Base-by-base conservation (phyloP, 177 flowering plant species). In the Tripterygium wilfordii region DNA sequence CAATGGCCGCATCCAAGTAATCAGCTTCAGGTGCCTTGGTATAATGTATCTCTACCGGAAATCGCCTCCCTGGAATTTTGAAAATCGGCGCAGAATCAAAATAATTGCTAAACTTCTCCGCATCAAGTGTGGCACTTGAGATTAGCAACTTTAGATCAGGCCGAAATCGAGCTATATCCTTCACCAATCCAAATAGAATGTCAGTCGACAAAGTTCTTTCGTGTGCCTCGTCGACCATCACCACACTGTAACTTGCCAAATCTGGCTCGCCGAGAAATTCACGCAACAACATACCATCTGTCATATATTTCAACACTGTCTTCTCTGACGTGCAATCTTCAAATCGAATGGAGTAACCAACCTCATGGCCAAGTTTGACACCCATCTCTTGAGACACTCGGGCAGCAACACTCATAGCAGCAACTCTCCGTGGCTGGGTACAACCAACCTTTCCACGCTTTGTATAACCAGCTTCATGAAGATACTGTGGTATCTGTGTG, bases 161-260 rank as follows among this genome's bases (percentile, higher is more conserved):
- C 9, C 97, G 78, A 57, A 84, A 92, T n/a, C 96, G 87, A 42
- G 96, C 48, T 65, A 92, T 81, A 60, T 92, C 98, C 96, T 92
- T 92, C 5, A 92, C 96, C 49, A 92, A 68, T 37, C 97, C 99
- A 56, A 92, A 92, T 12, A 92, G 62, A 42, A 92, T 83, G 67
- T 92, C 99, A 10, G 99, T 92, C 25, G 99, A 89, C 5, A 92
- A 66, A 29, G 97, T 92, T 64, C 97, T 82, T 68, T 92, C 99
- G 48, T 92, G 99, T 20, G 99, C 99, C 66, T 92, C 99, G 60
- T 92, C 99, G 53, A 92, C 99, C 96, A 92, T 92, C 37, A 89
- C 63, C 26, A 92, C 95, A 70, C 97, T 92, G 70, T 92, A 92
- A 68, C 83, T 63, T 47, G 86, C 87, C 29, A 92, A 71, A 57